A percentile compares a stretch with the other conserved stretches of the same genome.
Evolutionary conservation across 2,329 filamentous ascomycete genomes (phyloP).

Genomic region (Dichotomopilus funicola): DNA sequence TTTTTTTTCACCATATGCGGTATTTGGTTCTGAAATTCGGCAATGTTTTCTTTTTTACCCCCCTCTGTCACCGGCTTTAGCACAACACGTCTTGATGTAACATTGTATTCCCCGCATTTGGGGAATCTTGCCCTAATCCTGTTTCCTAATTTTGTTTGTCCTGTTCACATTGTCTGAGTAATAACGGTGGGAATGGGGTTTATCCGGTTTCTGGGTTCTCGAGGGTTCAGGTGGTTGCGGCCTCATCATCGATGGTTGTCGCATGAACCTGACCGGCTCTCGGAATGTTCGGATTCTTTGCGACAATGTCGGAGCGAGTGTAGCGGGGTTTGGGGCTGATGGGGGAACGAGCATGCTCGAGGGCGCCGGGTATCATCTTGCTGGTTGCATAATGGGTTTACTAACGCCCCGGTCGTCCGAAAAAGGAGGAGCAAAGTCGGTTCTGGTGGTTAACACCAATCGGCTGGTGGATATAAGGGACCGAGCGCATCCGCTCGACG

Average conservation of each 20-base stretch:
- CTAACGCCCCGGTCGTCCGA: no score
- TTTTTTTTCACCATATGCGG: not conserved
- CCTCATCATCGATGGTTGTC: no score
- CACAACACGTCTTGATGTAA: not conserved
- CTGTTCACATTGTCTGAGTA: not conserved
- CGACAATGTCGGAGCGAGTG: no score
- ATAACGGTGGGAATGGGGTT: not conserved
- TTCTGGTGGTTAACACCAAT: not conserved
- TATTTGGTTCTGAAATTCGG: not conserved
- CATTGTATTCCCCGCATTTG: not conserved
- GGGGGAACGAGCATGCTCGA: no score
- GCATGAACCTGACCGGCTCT: not conserved
- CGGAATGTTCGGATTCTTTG: not conserved
- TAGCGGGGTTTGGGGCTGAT: no score
- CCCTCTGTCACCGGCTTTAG: not conserved
- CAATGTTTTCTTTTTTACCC: not conserved
- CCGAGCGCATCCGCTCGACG: no score
- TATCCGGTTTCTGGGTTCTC: not conserved
- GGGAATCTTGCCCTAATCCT: no score
- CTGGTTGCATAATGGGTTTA: no score
- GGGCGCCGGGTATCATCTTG: no score
- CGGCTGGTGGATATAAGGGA: no score
- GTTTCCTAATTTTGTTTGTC: not conserved
- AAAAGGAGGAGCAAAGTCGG: not conserved
- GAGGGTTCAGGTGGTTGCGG: not conserved